A percentile compares a stretch with the other conserved stretches of the same genome.
These are phyloP conservation scores for Naegleria lovaniensis DNA, from an alignment of 208 protist species.

Conservation along the genomic window DNA sequence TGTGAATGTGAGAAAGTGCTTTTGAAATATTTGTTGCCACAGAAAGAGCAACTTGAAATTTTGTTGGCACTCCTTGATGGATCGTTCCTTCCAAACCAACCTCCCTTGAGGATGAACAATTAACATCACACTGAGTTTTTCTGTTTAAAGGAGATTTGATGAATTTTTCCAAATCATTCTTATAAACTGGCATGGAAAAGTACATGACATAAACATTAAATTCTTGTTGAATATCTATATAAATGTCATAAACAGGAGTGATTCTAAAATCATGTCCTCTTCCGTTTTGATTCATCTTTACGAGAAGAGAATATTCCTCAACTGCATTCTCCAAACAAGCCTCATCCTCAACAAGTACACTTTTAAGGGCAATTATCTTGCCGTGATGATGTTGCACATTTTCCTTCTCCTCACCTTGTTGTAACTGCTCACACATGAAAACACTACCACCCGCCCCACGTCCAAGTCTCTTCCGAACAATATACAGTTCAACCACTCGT, in stretches of 20 bases:
- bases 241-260: not conserved
- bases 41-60: not conserved
- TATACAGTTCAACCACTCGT: not conserved
- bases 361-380: not conserved
- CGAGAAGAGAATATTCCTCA: not conserved
- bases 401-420: not conserved
- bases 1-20: not conserved
- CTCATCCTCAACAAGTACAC: not conserved
- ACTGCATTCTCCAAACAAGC: not conserved
- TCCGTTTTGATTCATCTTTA: not conserved
- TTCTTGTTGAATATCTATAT: not conserved
- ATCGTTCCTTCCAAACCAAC: too few species aligned
- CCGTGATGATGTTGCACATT: not conserved
- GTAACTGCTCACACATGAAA: not conserved
- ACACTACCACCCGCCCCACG: not conserved
- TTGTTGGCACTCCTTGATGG: not conserved
- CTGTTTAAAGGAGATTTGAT: not conserved
- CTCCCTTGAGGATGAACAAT: not conserved
- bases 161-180: not conserved
- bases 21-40: not conserved
- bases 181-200: not conserved
- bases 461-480: not conserved
- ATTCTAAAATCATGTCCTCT: not conserved
- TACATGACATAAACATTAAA: not conserved
- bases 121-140: too few species aligned